Evolutionary conservation across 345 rosid species (phyloP).

Genomic region (Atalantia buxifolia): DNA sequence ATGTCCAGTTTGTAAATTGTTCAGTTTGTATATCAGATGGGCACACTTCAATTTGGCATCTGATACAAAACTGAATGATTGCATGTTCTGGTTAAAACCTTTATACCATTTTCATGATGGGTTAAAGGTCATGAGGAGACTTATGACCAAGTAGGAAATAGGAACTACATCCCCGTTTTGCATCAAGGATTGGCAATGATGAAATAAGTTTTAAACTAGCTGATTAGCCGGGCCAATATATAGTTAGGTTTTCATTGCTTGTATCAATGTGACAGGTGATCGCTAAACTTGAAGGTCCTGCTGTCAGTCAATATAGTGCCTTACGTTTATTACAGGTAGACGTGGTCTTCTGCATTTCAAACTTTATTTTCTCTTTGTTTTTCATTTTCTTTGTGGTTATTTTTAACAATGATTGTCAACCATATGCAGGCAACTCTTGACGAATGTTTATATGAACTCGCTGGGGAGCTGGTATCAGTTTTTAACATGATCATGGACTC

Average conservation of each 20-base stretch:
- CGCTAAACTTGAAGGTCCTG: constrained; percentile 97
- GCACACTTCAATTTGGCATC: neutral
- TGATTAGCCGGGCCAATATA: neutral
- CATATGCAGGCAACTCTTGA: constrained; percentile 88
- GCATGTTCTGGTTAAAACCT: neutral
- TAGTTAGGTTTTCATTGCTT: constrained; percentile 5
- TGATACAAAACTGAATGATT: neutral
- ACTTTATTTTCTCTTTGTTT: neutral
- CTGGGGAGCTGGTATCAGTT: constrained; percentile 86
- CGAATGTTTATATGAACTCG: constrained; percentile 95
- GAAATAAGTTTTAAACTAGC: neutral
- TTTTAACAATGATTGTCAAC: constrained; percentile 18
- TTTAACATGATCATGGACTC: constrained; percentile 14
- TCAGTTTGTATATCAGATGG: neutral
- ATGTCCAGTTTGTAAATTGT: neutral
- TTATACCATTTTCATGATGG: neutral
- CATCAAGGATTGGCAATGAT: neutral
- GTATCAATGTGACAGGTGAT: constrained; percentile 58
- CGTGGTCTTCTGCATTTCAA: constrained; percentile 1
- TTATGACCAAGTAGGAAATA: neutral
- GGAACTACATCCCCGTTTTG: neutral
- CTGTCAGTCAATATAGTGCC: constrained; percentile 96
- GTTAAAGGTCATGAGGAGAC: neutral
- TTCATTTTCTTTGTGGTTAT: constrained; percentile 5
- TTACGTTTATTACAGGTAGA: constrained; percentile 85